Conservation (phyloP, 176 grass and related monocot genomes). For the Oryza punctata region DNA sequence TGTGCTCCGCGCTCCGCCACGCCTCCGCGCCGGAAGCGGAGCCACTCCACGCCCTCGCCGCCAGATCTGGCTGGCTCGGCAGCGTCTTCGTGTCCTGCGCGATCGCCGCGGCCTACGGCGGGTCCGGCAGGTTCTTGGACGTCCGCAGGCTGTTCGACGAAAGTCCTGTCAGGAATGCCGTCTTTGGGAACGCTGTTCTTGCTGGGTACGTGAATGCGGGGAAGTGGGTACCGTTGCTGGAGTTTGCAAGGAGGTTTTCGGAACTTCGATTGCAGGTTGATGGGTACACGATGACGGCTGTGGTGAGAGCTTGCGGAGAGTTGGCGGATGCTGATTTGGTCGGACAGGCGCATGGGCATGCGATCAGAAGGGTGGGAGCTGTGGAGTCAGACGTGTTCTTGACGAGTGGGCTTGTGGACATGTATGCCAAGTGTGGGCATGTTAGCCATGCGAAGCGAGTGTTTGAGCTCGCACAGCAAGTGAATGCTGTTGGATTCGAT, state of each 20-base stretch:
- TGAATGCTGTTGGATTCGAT: slow-evolving; percentile 25
- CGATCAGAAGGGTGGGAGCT: slow-evolving; percentile 28
- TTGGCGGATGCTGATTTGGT: slow-evolving; percentile 30
- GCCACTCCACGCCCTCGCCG: slow-evolving; percentile 38
- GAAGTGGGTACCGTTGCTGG: slow-evolving; percentile 32
- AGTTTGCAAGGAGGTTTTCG: slow-evolving; percentile 39
- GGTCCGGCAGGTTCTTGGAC: slow-evolving; percentile 22
- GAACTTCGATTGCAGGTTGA: slow-evolving; percentile 33
- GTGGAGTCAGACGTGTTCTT: slow-evolving; percentile 46
- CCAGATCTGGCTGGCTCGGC: slow-evolving; percentile 53
- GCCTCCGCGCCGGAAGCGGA: not conserved
- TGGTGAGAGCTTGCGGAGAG: slow-evolving; percentile 52
- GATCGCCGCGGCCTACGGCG: slow-evolving; percentile 52
- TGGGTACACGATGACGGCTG: slow-evolving; percentile 50
- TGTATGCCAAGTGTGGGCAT: slow-evolving; percentile 68
- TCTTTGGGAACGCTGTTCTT: slow-evolving; percentile 64
- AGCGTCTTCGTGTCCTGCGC: slow-evolving; percentile 72
- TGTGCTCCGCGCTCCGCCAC: slow-evolving; percentile 53
- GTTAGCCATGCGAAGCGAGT: slow-evolving; percentile 37
- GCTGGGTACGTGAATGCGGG: slow-evolving; percentile 38
- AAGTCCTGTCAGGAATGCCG: slow-evolving; percentile 44
- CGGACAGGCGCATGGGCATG: slow-evolving; percentile 43
- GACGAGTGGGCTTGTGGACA: slow-evolving; percentile 48
- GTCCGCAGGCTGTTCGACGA: slow-evolving; percentile 69
- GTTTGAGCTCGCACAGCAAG: slow-evolving; percentile 32